These are phyloP conservation scores for Plasmodium blacklocki DNA, from an alignment of 169 alveolate genomes.

Conservation along the genomic window DNA sequence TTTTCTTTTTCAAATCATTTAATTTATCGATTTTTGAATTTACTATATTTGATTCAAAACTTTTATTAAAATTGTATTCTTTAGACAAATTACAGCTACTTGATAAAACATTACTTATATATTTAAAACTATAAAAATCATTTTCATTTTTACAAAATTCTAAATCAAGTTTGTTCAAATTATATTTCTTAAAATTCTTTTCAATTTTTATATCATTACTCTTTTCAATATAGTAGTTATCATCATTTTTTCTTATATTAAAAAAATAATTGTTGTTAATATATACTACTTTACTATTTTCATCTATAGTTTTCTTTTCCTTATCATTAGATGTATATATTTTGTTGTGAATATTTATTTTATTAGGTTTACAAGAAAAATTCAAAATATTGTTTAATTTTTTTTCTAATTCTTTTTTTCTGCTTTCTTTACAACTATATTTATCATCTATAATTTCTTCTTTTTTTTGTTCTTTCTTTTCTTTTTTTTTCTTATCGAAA, in stretches of 20 bases:
- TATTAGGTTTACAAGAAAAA: constrained; percentile 41
- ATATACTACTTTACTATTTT: constrained; percentile 31
- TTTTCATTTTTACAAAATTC: constrained; percentile 53
- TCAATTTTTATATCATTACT: constrained; percentile 5
- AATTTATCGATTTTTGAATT: constrained; percentile 38
- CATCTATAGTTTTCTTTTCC: constrained; percentile 39
- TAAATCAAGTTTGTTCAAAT: constrained; percentile 46
- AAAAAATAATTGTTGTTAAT: constrained; percentile 68
- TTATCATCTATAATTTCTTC: constrained; percentile 2
- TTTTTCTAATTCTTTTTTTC: constrained; percentile 29
- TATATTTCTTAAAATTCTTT: constrained; percentile 46
- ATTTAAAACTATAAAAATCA: constrained; percentile 57
- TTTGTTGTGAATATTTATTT: constrained; percentile 66
- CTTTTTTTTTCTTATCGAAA: constrained; percentile 12
- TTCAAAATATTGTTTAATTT: constrained; percentile 51
- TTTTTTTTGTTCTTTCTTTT: constrained; percentile 8
- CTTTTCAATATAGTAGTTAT: constrained; percentile 23
- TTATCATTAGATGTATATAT: constrained; percentile 52
- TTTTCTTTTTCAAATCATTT: constrained; percentile 43
- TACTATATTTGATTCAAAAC: constrained; percentile 49
- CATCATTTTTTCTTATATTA: constrained; percentile 27
- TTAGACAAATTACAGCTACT: constrained; percentile 55
- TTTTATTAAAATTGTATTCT: constrained; percentile 29
- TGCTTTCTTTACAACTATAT: constrained; percentile 1
- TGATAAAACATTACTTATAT: constrained; percentile 66